Percentiles rank a stretch among this genome's conserved stretches.
phyloP scores from a whole-genome alignment of 202 grass and related monocot species.

The Brachypodium distachyon region DNA sequence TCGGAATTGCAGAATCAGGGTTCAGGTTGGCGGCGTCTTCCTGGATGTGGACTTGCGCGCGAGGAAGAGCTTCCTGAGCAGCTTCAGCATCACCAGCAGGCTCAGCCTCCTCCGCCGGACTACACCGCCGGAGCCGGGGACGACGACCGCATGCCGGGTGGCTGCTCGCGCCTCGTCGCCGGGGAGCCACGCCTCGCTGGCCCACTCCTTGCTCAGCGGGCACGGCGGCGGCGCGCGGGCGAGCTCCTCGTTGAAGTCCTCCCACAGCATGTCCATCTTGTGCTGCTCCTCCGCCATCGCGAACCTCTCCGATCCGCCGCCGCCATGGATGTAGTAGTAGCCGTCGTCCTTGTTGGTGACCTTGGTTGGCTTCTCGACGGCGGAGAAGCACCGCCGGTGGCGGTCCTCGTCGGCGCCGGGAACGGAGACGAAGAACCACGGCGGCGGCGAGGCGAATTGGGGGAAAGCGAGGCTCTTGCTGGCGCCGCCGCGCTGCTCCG shows the following conservation, averaged over 20 bases:
- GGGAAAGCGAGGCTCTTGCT: conserved; percentile 39
- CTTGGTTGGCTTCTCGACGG: not conserved
- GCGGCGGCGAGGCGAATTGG: conserved; percentile 40
- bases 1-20: not conserved
- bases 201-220: conserved; percentile 21
- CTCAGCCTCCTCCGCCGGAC: conserved; percentile 40
- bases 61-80: conserved; percentile 80
- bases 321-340: not conserved
- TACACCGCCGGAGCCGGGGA: conserved; percentile 23
- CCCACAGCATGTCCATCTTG: conserved; percentile 97
- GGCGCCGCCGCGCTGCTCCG: conserved; percentile 24
- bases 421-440: conserved; percentile 47
- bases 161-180: not conserved
- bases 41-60: conserved; percentile 24
- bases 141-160: not conserved
- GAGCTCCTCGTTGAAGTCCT: conserved; percentile 90
- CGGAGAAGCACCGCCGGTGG: conserved; percentile 33
- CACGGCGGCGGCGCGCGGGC: conserved; percentile 19
- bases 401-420: conserved; percentile 1
- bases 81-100: conserved; percentile 67
- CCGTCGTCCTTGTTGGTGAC: not conserved
- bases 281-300: conserved; percentile 35
- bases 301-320: conserved; percentile 17
- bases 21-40: conserved; percentile 32
- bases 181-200: not conserved